Percentiles rank a stretch among this genome's conserved stretches.
Evolutionary conservation across 805 yeast species (phyloP).

Genomic region (Ogataea pini): DNA sequence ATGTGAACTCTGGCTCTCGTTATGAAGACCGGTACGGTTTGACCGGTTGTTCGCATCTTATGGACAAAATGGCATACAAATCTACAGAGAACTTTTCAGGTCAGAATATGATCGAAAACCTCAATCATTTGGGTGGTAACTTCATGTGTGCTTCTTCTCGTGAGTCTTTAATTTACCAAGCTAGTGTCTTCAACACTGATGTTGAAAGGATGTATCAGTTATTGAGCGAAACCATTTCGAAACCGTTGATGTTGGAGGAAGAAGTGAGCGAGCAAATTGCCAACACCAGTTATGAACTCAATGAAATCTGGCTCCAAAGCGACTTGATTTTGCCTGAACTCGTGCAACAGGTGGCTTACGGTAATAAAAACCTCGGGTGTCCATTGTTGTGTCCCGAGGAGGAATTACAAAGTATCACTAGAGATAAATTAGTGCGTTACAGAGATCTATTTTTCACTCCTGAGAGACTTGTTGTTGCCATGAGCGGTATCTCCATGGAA

Average conservation of each 20-base stretch:
- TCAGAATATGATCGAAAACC: slow-evolving; percentile 66
- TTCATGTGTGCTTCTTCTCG: slow-evolving; percentile 91
- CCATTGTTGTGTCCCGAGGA: slow-evolving; percentile 84
- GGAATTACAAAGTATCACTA: slow-evolving; percentile 54
- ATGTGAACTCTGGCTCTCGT: slow-evolving; percentile 88
- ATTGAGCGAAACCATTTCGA: slow-evolving; percentile 73
- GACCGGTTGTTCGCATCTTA: slow-evolving; percentile 78
- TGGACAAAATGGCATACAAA: slow-evolving; percentile 84
- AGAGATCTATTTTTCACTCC: slow-evolving; percentile 72
- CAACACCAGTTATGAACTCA: slow-evolving; percentile 78
- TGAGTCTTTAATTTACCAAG: slow-evolving; percentile 91
- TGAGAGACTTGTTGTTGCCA: slow-evolving; percentile 77
- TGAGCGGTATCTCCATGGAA: slow-evolving; percentile 79
- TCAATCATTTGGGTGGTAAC: slow-evolving; percentile 88
- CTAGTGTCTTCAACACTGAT: slow-evolving; percentile 88
- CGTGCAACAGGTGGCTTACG: slow-evolving; percentile 81
- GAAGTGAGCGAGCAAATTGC: slow-evolving; percentile 74
- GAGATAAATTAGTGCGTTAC: slow-evolving; percentile 54
- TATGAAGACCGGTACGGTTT: slow-evolving; percentile 58
- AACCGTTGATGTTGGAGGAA: slow-evolving; percentile 64
- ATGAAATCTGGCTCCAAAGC: slow-evolving; percentile 79
- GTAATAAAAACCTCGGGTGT: slow-evolving; percentile 72
- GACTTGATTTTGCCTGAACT: slow-evolving; percentile 87
- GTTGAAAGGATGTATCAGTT: slow-evolving; percentile 75
- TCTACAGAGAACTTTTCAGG: slow-evolving; percentile 62